Base-by-base conservation (phyloP, 208 protist species). In the Wallacemonas collosoma region DNA sequence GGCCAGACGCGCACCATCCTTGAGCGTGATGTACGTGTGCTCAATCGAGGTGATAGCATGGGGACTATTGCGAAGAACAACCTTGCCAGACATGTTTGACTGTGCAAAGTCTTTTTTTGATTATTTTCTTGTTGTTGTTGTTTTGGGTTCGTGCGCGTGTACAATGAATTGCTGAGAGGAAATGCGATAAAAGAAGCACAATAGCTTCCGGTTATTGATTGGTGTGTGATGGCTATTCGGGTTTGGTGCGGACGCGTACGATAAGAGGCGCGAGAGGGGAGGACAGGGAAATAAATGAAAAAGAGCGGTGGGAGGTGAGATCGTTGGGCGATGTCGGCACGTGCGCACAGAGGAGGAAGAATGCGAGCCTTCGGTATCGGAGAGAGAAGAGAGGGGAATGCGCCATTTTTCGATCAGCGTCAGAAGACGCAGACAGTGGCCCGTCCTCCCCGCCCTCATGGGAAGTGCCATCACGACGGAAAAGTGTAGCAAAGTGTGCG, bases 11-110 rank as follows among this genome's bases (percentile, higher is more conserved):
- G 75, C 73, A 3, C 71, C 72, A 80, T 91, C 86, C 36, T 67
- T 74, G 17, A 91, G 66, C 2, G 72, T 38, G 45, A 91, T 86
- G 69, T 74, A 91, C 9, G 70, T 54, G 77, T 91, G 68, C 72
- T 86, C 82, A 36, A 81, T 75, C 36, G 80, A 73, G 40, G 70
- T 60, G 6, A 82, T 79, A 51, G 76, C 70, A 54, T 82, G 51
- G 39, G 81, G 82, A 67, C 73, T 65, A 35, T 82, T 65, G n/a
- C 70, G 40, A 41, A 82, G 15, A 35, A 83, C 64, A 17, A 73
- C 72, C 4, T 55, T 48, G 26, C 64, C 12, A 6, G n/a, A 11
- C 56, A 39, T 73, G 41, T 39, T 17, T 15, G 44, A 40, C 11
- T 71, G 41, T 51, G 8, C 1, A 69, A 11, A 26, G 26, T 26